Percentiles rank a stretch among this genome's conserved stretches.
Conservation (phyloP, 2,329 filamentous ascomycete species). For the Penicillium sp. region DNA sequence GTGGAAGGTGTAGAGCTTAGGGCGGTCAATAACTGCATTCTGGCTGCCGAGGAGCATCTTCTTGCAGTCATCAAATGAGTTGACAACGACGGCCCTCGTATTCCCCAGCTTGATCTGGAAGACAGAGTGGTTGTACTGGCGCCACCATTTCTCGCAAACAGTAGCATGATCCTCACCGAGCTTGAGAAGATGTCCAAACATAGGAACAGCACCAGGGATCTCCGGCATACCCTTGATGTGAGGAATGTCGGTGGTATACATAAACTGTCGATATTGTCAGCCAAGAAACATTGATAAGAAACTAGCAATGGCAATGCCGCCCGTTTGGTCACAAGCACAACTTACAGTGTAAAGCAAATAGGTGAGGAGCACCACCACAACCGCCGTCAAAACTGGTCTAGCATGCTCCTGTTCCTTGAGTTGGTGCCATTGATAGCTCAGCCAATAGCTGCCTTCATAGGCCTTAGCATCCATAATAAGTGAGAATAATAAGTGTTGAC, state of each 20-base stretch:
- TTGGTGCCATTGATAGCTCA: too few species aligned
- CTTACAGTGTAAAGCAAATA: too few species aligned
- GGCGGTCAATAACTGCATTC: constrained; percentile 62
- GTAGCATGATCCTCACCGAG: constrained; percentile 49
- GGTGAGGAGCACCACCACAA: too few species aligned
- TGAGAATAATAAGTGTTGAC: too few species aligned
- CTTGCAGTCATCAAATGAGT: constrained; percentile 60
- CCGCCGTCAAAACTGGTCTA: too few species aligned
- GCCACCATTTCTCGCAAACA: constrained; percentile 46
- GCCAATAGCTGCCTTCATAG: too few species aligned
- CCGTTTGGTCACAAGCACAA: too few species aligned
- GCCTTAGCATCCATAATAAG: too few species aligned
- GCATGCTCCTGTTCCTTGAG: too few species aligned
- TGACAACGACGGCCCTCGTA: constrained; percentile 59
- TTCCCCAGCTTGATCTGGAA: constrained; percentile 45
- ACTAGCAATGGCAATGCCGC: too few species aligned
- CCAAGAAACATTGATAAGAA: too few species aligned
- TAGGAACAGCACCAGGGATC: constrained; percentile 46
- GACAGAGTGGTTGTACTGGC: constrained; percentile 48
- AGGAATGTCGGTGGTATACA: constrained; percentile 43
- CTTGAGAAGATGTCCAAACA: constrained; percentile 53
- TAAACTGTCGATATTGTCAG: background rate
- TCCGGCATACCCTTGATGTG: constrained; percentile 51
- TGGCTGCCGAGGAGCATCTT: constrained; percentile 63
- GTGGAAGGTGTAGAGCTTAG: constrained; percentile 67